Evolutionary conservation across 106 monocot genomes (phyloP), one percentile per base, ranked within the genome.

Genomic region (Cymbidium sinense): DNA sequence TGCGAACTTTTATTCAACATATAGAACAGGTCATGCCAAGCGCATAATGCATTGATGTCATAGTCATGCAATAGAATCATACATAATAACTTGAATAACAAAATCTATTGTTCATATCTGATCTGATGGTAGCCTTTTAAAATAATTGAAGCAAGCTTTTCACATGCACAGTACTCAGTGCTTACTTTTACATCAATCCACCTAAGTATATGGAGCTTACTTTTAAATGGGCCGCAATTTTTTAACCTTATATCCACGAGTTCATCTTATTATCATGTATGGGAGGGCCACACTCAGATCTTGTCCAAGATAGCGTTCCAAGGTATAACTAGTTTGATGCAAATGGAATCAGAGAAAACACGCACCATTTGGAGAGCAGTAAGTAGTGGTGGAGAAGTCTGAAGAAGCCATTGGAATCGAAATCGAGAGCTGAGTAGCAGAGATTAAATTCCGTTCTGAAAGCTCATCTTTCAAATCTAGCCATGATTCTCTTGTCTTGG

Each of bases 341-440:
- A 58, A 52, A 58, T 58, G 23, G 58, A n/a, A 20, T 52, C 52
- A 35, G 34, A 34, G 2, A 33, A 34, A 70, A 73, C 43, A 54
- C 73, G 34, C 3, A 78, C 86, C 80, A 62, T 77, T 83, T 34
- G 83, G 73, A 4, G 83, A 87, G 34, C 75, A 51, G 2, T 77
- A 84, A 55, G 82, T 75, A 34, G 81, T 86, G 47, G 86, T 82
- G 74, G 87, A 83, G 74, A 84, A 88, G 70, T 77, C 88, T 4
- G 85, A 85, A 31, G 85, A 83, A 13, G 83, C 77, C 87, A 90
- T 87, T 21, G 90, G 90, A 36, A 85, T 85, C 41, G 90, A 90
- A n/a, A 90, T 90, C 6, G 90, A 87, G 67, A 90, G 84, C 73
- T 81, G 85, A 23, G 90, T 91, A 6, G 83, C 88, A 15, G 87